A percentile compares a stretch with the other conserved stretches of the same genome.
Conservation (phyloP, 1,284 basidiomycete species). For the Ganoderma boninense region DNA sequence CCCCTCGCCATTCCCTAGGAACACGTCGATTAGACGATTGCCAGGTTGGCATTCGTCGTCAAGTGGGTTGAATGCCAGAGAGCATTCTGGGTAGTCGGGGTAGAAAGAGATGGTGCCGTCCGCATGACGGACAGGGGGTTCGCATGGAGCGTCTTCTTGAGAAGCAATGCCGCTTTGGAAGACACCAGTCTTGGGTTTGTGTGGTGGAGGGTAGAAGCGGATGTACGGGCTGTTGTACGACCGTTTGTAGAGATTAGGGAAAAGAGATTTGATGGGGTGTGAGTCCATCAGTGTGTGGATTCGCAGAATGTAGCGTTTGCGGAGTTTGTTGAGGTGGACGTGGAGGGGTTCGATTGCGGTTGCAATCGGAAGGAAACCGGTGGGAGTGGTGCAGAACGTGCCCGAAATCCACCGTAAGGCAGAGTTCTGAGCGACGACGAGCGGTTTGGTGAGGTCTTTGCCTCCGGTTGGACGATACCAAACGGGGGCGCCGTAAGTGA, state of each 20-base stretch:
- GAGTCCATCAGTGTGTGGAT: background rate
- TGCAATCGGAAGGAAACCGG: background rate
- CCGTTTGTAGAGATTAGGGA: too few relatives aligned
- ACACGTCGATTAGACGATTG: too few relatives aligned
- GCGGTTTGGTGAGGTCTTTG: background rate
- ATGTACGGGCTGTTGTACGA: background rate
- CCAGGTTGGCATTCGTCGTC: too few relatives aligned
- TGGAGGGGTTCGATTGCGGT: background rate
- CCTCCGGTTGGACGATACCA: slow-evolving; percentile 19
- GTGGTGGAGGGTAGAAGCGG: background rate
- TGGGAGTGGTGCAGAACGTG: slow-evolving; percentile 27
- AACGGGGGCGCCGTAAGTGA: slow-evolving; percentile 7
- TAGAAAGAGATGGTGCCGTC: too few relatives aligned
- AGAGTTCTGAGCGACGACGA: slow-evolving; percentile 22
- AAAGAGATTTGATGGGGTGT: background rate
- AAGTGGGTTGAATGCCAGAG: too few relatives aligned
- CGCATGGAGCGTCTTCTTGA: background rate
- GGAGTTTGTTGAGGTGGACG: background rate
- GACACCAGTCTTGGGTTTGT: background rate
- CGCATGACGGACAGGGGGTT: too few relatives aligned
- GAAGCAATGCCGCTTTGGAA: background rate
- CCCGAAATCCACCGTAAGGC: slow-evolving; percentile 31
- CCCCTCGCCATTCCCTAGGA: too few relatives aligned
- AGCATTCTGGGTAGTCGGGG: too few relatives aligned
- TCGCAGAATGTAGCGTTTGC: background rate